Conservation (phyloP, 805 yeast species). For the Kodamaea leandrae region DNA sequence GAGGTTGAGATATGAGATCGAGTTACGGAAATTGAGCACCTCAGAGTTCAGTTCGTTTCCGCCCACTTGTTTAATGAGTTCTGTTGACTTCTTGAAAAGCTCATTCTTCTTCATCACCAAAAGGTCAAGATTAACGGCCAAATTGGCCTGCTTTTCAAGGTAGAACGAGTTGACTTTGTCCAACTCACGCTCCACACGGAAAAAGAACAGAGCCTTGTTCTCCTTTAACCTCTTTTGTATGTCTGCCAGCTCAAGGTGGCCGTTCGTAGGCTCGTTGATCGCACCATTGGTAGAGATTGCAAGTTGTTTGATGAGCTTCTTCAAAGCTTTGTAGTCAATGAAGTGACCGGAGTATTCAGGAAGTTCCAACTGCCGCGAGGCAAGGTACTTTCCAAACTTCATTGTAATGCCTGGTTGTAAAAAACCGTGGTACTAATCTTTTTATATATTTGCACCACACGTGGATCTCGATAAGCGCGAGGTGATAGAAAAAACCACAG, state of each 20-base stretch:
- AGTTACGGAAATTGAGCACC: conserved; percentile 47
- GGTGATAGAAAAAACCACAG: no score
- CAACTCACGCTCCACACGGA: conserved; percentile 87
- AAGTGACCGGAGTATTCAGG: conserved; percentile 95
- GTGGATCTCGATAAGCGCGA: no score
- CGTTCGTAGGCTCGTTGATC: conserved; percentile 15
- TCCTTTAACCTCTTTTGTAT: conserved; percentile 62
- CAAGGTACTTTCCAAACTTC: conserved; percentile 96
- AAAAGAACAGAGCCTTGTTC: conserved; percentile 85
- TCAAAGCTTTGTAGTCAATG: conserved; percentile 90
- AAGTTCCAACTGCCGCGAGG: conserved; percentile 87
- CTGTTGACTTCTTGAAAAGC: conserved; percentile 30
- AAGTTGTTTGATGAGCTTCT: conserved; percentile 84
- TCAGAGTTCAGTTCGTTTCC: conserved; percentile 5
- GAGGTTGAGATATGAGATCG: conserved; percentile 76
- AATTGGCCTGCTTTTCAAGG: conserved; percentile 84
- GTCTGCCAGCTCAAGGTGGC: conserved; percentile 25
- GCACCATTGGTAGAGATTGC: conserved; percentile 42
- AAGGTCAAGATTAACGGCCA: conserved; percentile 74
- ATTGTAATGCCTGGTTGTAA: conserved; percentile 19
- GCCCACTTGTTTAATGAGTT: conserved; percentile 5
- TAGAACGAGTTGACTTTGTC: conserved; percentile 95
- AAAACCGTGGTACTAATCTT: background rate
- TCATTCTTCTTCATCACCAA: conserved; percentile 68
- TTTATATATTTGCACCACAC: conserved; percentile 6